Conservation (phyloP, 2,329 filamentous ascomycete genomes). For the Fusarium fracticaudum region DNA sequence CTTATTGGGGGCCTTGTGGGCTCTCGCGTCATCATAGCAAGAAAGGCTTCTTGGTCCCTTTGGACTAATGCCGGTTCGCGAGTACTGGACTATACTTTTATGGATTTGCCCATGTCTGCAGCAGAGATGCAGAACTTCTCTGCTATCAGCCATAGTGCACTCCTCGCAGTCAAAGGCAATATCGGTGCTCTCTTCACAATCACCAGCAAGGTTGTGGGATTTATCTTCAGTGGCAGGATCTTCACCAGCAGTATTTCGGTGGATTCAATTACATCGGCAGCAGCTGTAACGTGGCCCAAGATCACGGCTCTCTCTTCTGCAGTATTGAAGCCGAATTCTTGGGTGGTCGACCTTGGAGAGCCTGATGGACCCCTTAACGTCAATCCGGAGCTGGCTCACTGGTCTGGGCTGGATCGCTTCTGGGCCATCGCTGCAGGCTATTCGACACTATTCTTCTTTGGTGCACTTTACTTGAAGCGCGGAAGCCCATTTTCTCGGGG, state of each 20-base stretch:
- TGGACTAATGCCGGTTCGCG: constrained; percentile 56
- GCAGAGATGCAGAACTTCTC: constrained; percentile 81
- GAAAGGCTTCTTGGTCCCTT: constrained; percentile 55
- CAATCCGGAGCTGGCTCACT: constrained; percentile 71
- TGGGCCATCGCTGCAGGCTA: constrained; percentile 86
- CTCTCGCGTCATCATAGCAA: constrained; percentile 44
- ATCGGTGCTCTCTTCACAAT: constrained; percentile 54
- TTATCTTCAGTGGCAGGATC: constrained; percentile 58
- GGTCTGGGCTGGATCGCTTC: constrained; percentile 71
- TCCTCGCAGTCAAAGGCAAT: constrained; percentile 67
- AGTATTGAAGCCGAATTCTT: constrained; percentile 60
- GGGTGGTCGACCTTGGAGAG: constrained; percentile 67
- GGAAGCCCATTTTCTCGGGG: constrained; percentile 73
- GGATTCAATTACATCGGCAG: constrained; percentile 13
- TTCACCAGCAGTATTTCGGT: constrained; percentile 25
- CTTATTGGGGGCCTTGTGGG: constrained; percentile 47
- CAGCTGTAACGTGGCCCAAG: constrained; percentile 26
- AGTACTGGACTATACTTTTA: constrained; percentile 60
- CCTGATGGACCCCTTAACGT: constrained; percentile 51
- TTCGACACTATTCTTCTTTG: constrained; percentile 75
- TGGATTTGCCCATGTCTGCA: constrained; percentile 61
- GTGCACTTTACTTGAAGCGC: constrained; percentile 81
- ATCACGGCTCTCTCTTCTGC: constrained; percentile 31
- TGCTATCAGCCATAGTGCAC: constrained; percentile 76
- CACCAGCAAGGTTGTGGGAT: constrained; percentile 52